Conservation (phyloP, 345 rosid species). For the Eucalyptus fibrosa region DNA sequence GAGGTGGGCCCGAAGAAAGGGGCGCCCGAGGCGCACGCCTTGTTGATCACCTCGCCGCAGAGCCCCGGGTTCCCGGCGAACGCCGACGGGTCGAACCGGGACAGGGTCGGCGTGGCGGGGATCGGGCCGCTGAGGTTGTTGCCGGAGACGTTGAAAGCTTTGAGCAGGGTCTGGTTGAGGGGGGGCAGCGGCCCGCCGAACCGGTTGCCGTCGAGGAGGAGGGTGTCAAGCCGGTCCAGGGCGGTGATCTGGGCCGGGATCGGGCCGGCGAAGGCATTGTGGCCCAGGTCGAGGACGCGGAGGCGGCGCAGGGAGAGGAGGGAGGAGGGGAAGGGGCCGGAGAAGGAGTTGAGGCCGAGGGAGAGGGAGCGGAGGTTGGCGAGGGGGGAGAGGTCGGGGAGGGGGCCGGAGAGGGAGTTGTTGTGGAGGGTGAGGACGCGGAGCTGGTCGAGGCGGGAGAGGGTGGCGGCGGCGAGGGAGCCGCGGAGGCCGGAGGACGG, state of each 20-base stretch:
- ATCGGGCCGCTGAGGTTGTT: constrained; percentile 67
- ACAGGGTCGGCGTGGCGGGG: constrained; percentile 54
- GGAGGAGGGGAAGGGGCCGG: too few relatives aligned
- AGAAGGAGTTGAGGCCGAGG: too few relatives aligned
- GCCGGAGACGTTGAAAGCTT: constrained; percentile 50
- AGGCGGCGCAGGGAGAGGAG: too few relatives aligned
- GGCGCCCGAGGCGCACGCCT: constrained; percentile 38
- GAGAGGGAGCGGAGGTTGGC: too few relatives aligned
- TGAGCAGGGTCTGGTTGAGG: constrained; percentile 51
- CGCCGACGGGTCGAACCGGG: constrained; percentile 47
- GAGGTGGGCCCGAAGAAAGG: constrained; percentile 54
- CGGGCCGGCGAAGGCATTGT: too few relatives aligned
- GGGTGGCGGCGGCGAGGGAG: too few relatives aligned
- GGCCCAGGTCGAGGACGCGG: too few relatives aligned
- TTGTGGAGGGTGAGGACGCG: too few relatives aligned
- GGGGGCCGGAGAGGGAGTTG: too few relatives aligned
- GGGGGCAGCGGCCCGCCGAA: constrained; percentile 66
- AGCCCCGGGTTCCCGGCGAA: constrained; percentile 53
- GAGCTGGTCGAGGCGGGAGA: too few relatives aligned
- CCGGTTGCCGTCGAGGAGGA: constrained; percentile 51
- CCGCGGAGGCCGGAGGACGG: too few relatives aligned
- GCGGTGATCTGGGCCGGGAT: constrained; percentile 2
- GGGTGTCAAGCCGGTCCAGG: constrained; percentile 43
- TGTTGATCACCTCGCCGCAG: constrained; percentile 70
- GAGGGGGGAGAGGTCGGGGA: too few relatives aligned